Conservation (phyloP, 805 yeast species). For the Wickerhamiella nectarea region DNA sequence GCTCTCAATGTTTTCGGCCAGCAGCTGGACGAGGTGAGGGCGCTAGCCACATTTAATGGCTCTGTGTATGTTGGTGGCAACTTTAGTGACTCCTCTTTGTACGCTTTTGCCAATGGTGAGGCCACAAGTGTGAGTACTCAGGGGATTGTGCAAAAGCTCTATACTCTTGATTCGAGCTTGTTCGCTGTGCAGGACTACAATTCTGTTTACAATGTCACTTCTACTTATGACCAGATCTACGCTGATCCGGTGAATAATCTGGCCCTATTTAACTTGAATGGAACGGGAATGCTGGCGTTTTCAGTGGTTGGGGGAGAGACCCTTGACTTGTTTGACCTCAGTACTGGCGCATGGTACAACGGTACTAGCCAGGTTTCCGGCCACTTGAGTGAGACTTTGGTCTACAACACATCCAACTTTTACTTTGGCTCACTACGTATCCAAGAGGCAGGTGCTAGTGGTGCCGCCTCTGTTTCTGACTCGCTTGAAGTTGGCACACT, state of each 20-base stretch:
- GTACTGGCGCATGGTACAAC: slow-evolving; percentile 17
- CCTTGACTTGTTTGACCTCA: slow-evolving; percentile 12
- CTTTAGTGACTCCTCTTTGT: slow-evolving; percentile 24
- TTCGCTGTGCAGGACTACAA: slow-evolving; percentile 4
- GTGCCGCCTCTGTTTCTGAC: slow-evolving; percentile 18
- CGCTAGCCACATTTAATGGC: slow-evolving; percentile 24
- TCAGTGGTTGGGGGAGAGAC: slow-evolving; percentile 14
- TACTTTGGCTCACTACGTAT: slow-evolving; percentile 24
- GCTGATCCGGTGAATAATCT: slow-evolving; percentile 15
- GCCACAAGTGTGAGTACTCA: not conserved
- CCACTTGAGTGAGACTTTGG: slow-evolving; percentile 9
- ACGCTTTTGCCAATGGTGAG: not conserved
- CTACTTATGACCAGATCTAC: slow-evolving; percentile 4
- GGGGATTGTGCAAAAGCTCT: slow-evolving; percentile 8
- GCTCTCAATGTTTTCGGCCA: slow-evolving; percentile 30
- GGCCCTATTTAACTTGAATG: slow-evolving; percentile 18
- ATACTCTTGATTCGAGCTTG: not conserved
- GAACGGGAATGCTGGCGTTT: slow-evolving; percentile 20
- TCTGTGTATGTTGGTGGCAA: slow-evolving; percentile 38
- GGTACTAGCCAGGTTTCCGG: slow-evolving; percentile 8
- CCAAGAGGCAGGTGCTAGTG: slow-evolving; percentile 19
- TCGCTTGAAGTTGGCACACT: slow-evolving; percentile 14
- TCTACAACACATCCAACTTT: slow-evolving; percentile 11
- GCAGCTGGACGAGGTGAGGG: slow-evolving; percentile 28
- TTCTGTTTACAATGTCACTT: slow-evolving; percentile 5